Conservation (phyloP, 331 rosid genomes). For the Ulmus americana region DNA sequence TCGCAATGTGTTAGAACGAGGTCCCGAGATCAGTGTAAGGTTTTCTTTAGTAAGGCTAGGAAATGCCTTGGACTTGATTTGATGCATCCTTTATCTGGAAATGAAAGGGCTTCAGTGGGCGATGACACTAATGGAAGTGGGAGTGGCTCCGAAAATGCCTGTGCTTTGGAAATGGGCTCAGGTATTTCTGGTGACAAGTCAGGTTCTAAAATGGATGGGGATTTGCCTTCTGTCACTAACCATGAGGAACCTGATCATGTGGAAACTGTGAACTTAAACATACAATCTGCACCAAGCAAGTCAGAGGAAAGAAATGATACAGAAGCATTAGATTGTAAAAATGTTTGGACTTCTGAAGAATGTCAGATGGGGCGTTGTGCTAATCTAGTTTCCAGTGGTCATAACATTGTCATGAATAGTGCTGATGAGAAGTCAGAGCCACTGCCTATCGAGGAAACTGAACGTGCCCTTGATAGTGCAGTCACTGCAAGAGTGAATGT, state of each 20-base stretch:
- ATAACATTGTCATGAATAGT: slow-evolving; percentile 22
- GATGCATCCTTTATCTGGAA: slow-evolving; percentile 40
- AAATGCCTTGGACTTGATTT: slow-evolving; percentile 78
- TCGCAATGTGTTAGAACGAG: slow-evolving; percentile 62
- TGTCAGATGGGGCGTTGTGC: slow-evolving; percentile 31
- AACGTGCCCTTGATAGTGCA: slow-evolving; percentile 15
- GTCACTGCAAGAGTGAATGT: slow-evolving; percentile 31
- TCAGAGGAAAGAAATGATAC: slow-evolving; percentile 30
- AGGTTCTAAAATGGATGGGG: slow-evolving; percentile 50
- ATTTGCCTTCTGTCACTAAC: slow-evolving; percentile 34
- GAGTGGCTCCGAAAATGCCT: slow-evolving; percentile 70
- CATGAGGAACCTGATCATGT: slow-evolving; percentile 40
- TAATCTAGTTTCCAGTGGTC: slow-evolving; percentile 29
- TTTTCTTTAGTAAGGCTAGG: slow-evolving; percentile 86
- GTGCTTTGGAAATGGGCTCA: slow-evolving; percentile 52
- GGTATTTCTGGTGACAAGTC: slow-evolving; percentile 45
- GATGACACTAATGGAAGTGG: slow-evolving; percentile 63
- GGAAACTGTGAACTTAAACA: slow-evolving; percentile 26
- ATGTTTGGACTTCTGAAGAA: slow-evolving; percentile 33
- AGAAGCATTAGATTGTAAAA: slow-evolving; percentile 19
- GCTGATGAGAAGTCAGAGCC: slow-evolving; percentile 29
- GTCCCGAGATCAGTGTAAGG: slow-evolving; percentile 79
- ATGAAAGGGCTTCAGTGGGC: slow-evolving; percentile 41
- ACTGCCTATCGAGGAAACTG: slow-evolving; percentile 23
- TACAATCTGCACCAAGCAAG: slow-evolving; percentile 33